Evolutionary conservation across 225 moss, liverwort and hornwort genomes (phyloP).

Genomic region (Physcomitrium patens): DNA sequence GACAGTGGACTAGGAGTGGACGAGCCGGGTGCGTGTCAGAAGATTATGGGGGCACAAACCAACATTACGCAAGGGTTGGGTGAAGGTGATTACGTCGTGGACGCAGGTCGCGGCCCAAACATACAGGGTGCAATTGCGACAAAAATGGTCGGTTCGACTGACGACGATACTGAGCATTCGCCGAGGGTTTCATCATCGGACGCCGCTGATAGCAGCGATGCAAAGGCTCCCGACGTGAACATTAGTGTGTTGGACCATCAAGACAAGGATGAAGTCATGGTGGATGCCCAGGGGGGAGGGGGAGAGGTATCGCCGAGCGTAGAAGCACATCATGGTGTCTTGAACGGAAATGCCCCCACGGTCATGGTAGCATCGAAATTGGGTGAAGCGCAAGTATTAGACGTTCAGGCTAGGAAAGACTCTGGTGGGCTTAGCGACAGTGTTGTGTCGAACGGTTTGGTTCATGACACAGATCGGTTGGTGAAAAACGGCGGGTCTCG

Average conservation of each 20-base stretch:
- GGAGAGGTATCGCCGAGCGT: conserved; percentile 13
- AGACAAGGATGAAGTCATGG: conserved; percentile 39
- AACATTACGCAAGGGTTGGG: conserved; percentile 40
- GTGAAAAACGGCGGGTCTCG: conserved; percentile 35
- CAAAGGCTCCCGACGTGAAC: conserved; percentile 9
- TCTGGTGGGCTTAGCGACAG: conserved; percentile 26
- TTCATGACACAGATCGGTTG: conserved; percentile 43
- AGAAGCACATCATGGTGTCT: conserved; percentile 7
- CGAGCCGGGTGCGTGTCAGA: conserved; percentile 9
- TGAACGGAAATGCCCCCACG: conserved; percentile 35
- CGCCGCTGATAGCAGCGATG: conserved; percentile 31
- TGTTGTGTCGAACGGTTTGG: conserved; percentile 37
- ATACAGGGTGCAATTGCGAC: background rate
- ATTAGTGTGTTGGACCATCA: conserved; percentile 20
- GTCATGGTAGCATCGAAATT: conserved; percentile 22
- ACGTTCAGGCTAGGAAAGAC: conserved; percentile 33
- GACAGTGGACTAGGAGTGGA: conserved; percentile 8
- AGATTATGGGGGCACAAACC: conserved; percentile 63
- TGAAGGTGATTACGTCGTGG: conserved; percentile 45
- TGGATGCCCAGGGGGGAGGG: conserved; percentile 14
- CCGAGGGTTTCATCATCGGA: conserved; percentile 34
- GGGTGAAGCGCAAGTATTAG: conserved; percentile 17
- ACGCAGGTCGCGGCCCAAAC: conserved; percentile 42
- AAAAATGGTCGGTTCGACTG: background rate
- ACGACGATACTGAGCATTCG: conserved; percentile 12